Percentiles rank a stretch among this genome's conserved stretches.
phyloP scores from a whole-genome alignment of 352 stramenopile species.

The Globisporangium cystogenes region DNA sequence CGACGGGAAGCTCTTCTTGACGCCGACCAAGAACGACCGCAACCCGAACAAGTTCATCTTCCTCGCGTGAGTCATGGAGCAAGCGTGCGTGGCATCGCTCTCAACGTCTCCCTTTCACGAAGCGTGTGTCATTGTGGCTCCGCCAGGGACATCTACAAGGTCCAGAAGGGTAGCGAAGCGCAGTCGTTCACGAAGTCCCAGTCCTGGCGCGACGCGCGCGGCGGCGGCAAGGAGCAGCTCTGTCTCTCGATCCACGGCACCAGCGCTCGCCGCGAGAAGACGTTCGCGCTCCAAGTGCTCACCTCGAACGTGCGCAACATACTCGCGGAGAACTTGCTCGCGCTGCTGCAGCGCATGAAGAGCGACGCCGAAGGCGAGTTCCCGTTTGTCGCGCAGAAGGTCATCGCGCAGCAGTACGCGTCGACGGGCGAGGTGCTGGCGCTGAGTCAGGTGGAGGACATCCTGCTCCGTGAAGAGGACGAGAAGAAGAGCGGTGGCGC shows the following conservation, averaged over 20 bases:
- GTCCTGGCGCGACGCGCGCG: constrained; percentile 38
- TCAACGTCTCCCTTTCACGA: no score
- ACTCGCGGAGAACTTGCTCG: constrained; percentile 38
- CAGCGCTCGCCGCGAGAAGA: constrained; percentile 15
- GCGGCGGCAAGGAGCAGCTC: constrained; percentile 35
- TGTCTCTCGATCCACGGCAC: constrained; percentile 40
- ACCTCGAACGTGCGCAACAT: constrained; percentile 42
- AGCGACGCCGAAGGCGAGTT: constrained; percentile 48
- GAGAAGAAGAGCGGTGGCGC: constrained; percentile 17
- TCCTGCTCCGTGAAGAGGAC: constrained; percentile 40
- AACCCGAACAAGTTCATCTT: constrained; percentile 34
- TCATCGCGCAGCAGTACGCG: constrained; percentile 41
- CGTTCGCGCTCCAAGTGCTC: constrained; percentile 44
- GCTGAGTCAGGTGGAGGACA: constrained; percentile 35
- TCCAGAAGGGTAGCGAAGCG: constrained; percentile 35
- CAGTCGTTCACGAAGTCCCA: constrained; percentile 47
- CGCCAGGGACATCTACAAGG: constrained; percentile 31
- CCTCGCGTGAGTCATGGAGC: constrained; percentile 19
- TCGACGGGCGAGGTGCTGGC: constrained; percentile 30
- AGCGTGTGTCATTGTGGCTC: no score
- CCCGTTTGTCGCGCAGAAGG: constrained; percentile 31
- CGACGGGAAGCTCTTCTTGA: constrained; percentile 37
- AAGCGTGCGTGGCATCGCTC: constrained; percentile 1
- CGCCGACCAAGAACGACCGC: constrained; percentile 35
- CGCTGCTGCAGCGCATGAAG: constrained; percentile 33